Evolutionary conservation across 306 rosid genomes (phyloP).

Genomic region (Mimosa bimucronata): DNA sequence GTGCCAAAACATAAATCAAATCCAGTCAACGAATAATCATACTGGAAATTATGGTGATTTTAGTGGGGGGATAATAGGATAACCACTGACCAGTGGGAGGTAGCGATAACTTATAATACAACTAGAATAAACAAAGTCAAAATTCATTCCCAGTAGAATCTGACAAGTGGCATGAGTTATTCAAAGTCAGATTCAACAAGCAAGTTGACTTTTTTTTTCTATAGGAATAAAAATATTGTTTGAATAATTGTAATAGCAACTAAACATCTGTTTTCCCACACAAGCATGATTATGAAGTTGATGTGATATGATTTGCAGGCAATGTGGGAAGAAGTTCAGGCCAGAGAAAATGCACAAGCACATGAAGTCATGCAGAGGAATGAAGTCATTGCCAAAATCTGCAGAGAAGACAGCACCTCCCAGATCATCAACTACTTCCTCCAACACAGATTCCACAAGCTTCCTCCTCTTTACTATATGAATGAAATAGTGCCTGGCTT

Average conservation of each 20-base stretch:
- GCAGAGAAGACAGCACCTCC: conserved; percentile 36
- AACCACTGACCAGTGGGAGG: conserved; percentile 15
- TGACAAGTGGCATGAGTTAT: conserved; percentile 35
- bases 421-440: conserved; percentile 42
- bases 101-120: not conserved
- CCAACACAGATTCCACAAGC: conserved; percentile 22
- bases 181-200: conserved; percentile 20
- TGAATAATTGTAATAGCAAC: not conserved
- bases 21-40: not conserved
- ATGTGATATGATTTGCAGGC: conserved; percentile 55
- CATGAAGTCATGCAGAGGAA: conserved; percentile 84
- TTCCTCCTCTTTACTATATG: conserved; percentile 43
- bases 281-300: not conserved
- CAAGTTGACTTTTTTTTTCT: conserved; percentile 12
- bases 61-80: not conserved
- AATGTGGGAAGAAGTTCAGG: conserved; percentile 74
- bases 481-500: conserved; percentile 3
- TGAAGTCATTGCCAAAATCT: conserved; percentile 49
- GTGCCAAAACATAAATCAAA: not conserved
- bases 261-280: not conserved
- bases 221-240: not conserved
- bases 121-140: not conserved
- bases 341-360: conserved; percentile 86
- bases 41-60: not conserved
- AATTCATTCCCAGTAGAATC: not conserved